Percentiles rank a stretch among this genome's conserved stretches.
Conservation (phyloP, 345 rosid species). For the Raphanus raphanistrum region DNA sequence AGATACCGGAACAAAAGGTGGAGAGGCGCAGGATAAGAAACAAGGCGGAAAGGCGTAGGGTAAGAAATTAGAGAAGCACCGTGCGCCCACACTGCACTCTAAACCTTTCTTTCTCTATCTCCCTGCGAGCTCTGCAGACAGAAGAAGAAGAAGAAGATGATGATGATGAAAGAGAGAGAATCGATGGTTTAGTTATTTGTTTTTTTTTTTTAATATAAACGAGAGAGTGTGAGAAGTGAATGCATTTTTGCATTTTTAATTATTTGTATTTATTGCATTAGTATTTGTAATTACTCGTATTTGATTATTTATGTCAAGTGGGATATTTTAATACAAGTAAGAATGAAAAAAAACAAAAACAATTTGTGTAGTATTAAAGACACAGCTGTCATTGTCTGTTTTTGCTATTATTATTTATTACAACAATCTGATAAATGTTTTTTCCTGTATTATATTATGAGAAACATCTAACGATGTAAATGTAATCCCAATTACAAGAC, state of each 20-base stretch:
- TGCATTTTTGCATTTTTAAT: background rate
- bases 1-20: background rate
- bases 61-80: slow-evolving; percentile 26
- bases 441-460: background rate
- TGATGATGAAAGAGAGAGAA: slow-evolving; percentile 8
- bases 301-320: slow-evolving; percentile 25
- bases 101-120: slow-evolving; percentile 11
- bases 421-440: slow-evolving; percentile 13
- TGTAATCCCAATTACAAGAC: slow-evolving; percentile 10
- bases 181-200: background rate
- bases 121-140: slow-evolving; percentile 30
- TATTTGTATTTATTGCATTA: slow-evolving; percentile 8
- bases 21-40: slow-evolving; percentile 25
- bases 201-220: background rate
- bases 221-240: slow-evolving; percentile 27
- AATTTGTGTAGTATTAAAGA: slow-evolving; percentile 20
- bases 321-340: background rate
- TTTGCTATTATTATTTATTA: slow-evolving; percentile 21
- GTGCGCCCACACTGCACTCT: slow-evolving; percentile 25
- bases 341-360: background rate
- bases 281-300: slow-evolving; percentile 23
- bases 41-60: slow-evolving; percentile 6
- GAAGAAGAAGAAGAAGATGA: slow-evolving; percentile 12
- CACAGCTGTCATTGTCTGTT: slow-evolving; percentile 36
- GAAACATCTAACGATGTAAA: background rate